Evolutionary conservation across 2,329 filamentous ascomycete species (phyloP), one percentile per base, ranked within the genome.

Genomic region (Ilyonectria robusta): DNA sequence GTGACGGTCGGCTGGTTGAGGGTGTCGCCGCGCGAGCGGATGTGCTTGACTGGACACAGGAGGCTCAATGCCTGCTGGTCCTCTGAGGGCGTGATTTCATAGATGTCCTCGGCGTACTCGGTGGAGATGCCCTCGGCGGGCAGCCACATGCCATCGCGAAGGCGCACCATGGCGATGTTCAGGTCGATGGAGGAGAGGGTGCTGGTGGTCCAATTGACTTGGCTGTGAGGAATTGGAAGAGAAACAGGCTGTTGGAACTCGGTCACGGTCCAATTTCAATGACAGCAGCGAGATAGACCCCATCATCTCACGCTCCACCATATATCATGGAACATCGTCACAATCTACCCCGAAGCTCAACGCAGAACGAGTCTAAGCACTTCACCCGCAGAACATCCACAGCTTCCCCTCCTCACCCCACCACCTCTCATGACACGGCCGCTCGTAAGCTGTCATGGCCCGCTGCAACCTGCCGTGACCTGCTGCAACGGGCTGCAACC

Each of bases 81-180:
- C 29, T 83, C 78, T 2, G 79, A 83, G 59, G 86, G 77, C 3
- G 83, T 84, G 62, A 84, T 78, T 26, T 83, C 82, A 71, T 87
- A 86, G 17, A 92, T 82, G 67, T 92, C 89, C 78, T 92, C 90
- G 37, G 90, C 91, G 72, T 92, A 92, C 75, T 91, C 88, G 29
- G 90, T 84, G 56, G 84, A 83, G 76, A 90, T 85, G 67, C 85
- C 87, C 78, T 89, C 86, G 63, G 87, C 88, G 47, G 86, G 84
- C 55, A 92, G 82, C 91, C 91, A 92, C 90, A 92, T 81, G 42
- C 79, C 79, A 78, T 81, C 78, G 11, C 79, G 77, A 51, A 81
- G 77, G 63, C 75, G 78, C 67, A 74, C 73, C 77, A 81, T 81
- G 57, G 26, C 73, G 68, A 31, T 66, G 37, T 17, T n/a, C 23